Base-by-base conservation (phyloP, 495 filamentous ascomycete genomes). In the Neurospora sp. region DNA sequence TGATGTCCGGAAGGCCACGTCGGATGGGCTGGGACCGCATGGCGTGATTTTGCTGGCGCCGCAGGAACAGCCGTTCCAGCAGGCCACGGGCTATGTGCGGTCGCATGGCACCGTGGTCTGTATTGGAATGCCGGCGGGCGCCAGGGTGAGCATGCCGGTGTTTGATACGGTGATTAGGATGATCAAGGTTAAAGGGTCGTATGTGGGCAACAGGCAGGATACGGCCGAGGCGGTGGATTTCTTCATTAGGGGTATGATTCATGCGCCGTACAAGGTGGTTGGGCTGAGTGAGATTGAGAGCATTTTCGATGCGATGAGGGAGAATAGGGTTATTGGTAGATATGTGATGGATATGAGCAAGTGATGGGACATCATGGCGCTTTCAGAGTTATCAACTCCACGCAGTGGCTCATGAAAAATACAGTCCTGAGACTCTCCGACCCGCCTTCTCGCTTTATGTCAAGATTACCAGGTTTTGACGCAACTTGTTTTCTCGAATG, bases 31-130 rank as follows among this genome's bases (percentile, higher is more conserved):
- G 10, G 94, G 94, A 31, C 92, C 94, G 4, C 93, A 97, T 74
- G 94, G 91, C 6, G 94, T 96, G 53, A 83, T 98, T 71, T 81
- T 97, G 31, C 87, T 97, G 16, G 93, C 94, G 59, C 92, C 91
- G 27, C 88, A 84, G 73, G 94, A 98, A 84, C 91, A 91, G 81
- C 94, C 94, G 40, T 97, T 97, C 87, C 92, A 96, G 81, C 94
- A 97, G 81, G 94, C 94, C 8, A 87, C 91, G 37, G 76, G 82
- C 77, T 96, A 96, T 78, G 89, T 94, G 59, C 89, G 94, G 41
- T 88, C 92, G n/a, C 89, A 89, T 35, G 93, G 93, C 27, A 86
- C 87, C 16, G 89, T 96, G 72, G 88, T 97, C 61, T 90, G 90
- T 73, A 93, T 98, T 72, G 94, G 94, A 70, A 81, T 97, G 12